phyloP scores from a whole-genome alignment of 2,329 filamentous ascomycete genomes.

The Neofusicoccum kwambonambiense region DNA sequence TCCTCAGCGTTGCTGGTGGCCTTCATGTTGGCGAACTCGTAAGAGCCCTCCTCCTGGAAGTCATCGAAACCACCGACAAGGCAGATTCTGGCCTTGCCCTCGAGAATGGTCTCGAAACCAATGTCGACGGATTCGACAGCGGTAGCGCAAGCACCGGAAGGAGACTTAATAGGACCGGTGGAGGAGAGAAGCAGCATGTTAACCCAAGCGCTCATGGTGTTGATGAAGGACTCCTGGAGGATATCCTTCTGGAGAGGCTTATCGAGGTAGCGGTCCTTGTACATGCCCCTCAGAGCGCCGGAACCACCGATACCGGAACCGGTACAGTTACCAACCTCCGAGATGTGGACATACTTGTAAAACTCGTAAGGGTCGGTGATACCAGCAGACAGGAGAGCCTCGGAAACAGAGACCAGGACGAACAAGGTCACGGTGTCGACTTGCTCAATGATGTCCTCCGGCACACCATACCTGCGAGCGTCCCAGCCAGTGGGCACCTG shows the following conservation, averaged over 20 bases:
- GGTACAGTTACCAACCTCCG: slow-evolving; percentile 96
- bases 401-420: slow-evolving; percentile 89
- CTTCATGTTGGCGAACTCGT: slow-evolving; percentile 99
- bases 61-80: slow-evolving; percentile 99
- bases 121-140: slow-evolving; percentile 97
- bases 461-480: slow-evolving; percentile 91
- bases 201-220: slow-evolving; percentile 99
- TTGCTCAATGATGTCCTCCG: slow-evolving; percentile 95
- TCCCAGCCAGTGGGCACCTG: slow-evolving; percentile 98
- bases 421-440: slow-evolving; percentile 96
- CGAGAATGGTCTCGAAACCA: slow-evolving; percentile 96
- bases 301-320: slow-evolving; percentile 98
- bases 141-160: slow-evolving; percentile 94
- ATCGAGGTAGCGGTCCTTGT: slow-evolving; percentile 95
- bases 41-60: slow-evolving; percentile 98
- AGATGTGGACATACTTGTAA: slow-evolving; percentile 99
- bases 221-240: slow-evolving; percentile 99
- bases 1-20: slow-evolving; percentile 97
- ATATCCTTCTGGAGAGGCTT: slow-evolving; percentile 98
- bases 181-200: slow-evolving; percentile 98
- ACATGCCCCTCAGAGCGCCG: slow-evolving; percentile 91
- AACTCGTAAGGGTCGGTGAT: slow-evolving; percentile 99
- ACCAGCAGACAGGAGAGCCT: slow-evolving; percentile 86
- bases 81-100: slow-evolving; percentile 96
- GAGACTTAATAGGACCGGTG: slow-evolving; percentile 97